phyloP scores from a whole-genome alignment of 2,329 filamentous ascomycete species.

The Fusarium sp. region DNA sequence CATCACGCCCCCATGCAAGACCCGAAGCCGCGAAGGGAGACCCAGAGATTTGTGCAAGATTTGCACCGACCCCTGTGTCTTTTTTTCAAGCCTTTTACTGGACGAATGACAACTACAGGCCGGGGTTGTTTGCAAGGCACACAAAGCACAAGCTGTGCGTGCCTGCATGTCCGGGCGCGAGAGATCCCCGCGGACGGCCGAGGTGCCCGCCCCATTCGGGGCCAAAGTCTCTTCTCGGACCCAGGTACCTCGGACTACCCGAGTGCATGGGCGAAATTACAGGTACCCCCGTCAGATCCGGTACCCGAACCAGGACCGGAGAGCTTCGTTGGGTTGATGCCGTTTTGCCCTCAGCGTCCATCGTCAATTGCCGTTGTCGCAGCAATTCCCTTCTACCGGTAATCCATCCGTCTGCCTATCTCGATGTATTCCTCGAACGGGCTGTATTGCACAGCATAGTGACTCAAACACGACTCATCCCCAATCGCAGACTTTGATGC shows the following conservation, averaged over 20 bases:
- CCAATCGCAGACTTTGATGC: neutral
- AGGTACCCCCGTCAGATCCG: constrained; percentile 23
- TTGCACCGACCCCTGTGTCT: constrained; percentile 18
- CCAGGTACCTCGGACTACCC: constrained; percentile 32
- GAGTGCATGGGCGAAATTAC: neutral
- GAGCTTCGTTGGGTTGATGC: constrained; percentile 14
- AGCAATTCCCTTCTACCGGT: constrained; percentile 1
- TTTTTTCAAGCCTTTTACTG: constrained; percentile 11
- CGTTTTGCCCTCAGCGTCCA: neutral
- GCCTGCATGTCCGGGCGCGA: constrained; percentile 5
- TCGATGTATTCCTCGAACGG: neutral
- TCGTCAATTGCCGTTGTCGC: constrained; percentile 1
- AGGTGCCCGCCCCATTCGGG: constrained; percentile 7
- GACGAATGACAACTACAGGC: neutral
- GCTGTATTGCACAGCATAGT: neutral
- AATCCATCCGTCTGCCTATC: neutral
- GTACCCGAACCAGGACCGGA: constrained; percentile 25
- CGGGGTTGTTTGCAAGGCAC: neutral
- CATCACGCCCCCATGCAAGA: constrained; percentile 17
- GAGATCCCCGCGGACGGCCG: constrained; percentile 25
- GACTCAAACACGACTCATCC: neutral
- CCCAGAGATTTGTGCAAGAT: constrained; percentile 11
- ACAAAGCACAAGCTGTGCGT: neutral
- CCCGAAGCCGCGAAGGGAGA: constrained; percentile 34
- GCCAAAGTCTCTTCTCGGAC: constrained; percentile 26